Evolutionary conservation across 305 asterid species (phyloP).

Genomic region (Fraxinus baroniana): DNA sequence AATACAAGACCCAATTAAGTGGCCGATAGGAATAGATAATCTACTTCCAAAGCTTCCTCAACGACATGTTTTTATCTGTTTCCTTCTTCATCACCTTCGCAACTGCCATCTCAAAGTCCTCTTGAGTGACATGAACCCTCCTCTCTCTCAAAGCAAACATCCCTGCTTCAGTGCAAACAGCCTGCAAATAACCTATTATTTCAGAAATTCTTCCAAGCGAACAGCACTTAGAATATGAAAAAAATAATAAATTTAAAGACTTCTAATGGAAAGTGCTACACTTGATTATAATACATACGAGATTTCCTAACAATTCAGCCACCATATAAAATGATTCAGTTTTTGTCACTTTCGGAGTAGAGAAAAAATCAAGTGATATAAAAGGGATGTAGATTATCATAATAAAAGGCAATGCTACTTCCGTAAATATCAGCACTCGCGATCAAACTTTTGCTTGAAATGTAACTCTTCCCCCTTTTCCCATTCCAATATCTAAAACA

Average conservation of each 20-base stretch:
- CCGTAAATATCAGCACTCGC: background rate
- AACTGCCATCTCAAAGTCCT: constrained; percentile 96
- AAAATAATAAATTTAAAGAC: background rate
- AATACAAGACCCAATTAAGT: background rate
- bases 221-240: background rate
- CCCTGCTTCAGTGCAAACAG: constrained; percentile 95
- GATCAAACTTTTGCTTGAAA: no score
- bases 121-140: constrained; percentile 91
- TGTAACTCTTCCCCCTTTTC: background rate
- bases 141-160: constrained; percentile 96
- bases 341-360: background rate
- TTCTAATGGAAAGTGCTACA: background rate
- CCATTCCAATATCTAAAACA: background rate
- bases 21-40: background rate
- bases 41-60: constrained; percentile 93
- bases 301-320: background rate
- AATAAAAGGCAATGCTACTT: background rate
- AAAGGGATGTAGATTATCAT: background rate
- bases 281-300: background rate
- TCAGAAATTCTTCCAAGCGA: background rate
- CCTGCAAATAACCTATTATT: constrained; percentile 37
- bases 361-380: background rate
- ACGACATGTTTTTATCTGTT: constrained; percentile 85
- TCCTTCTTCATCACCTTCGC: constrained; percentile 98
- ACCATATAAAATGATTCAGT: background rate